Evolutionary conservation across 176 grass and related monocot species (phyloP), one percentile per base, ranked within the genome.

Genomic region (Aegilops bicornis): DNA sequence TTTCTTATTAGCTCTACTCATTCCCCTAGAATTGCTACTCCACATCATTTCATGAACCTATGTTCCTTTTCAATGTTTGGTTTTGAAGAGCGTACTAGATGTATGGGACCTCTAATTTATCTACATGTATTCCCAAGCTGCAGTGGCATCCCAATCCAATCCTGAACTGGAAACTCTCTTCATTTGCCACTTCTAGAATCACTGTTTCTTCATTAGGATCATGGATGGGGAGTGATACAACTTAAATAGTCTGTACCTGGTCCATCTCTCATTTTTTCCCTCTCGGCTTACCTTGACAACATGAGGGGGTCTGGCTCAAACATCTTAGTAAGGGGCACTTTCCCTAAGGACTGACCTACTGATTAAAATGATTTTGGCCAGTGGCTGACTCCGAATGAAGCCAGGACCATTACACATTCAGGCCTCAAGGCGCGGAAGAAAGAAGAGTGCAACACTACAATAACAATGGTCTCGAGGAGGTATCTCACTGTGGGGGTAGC

Each of bases 261-360:
- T 78, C 9, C 39, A 72, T 93, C 33, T 88, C 86, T 3, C 84
- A 88, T 73, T 66, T 88, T 90, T 73, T 86, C 79, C 58, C 88
- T 93, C 81, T 93, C 80, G 17, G 85, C 84, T 93, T 93, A 85
- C 63, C 48, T 93, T 5, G 91, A 83, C 56, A 69, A 78, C 14
- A 83, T 84, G 58, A 90, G 83, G 82, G 65, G 71, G 37, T 79
- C 48, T 62, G 82, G 82, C 50, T 93, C 73, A 83, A 88, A 79
- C 33, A 93, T 93, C 64, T 93, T 59, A 5, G 86, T 90, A 9
- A 93, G 82, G 80, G 88, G 29, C 48, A 84, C 63, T 90, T 93
- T 93, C 65, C 65, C 88, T 30, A 90, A 58, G 14, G 88, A 93
- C 20, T 93, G 91, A 52, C 80, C 77, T 40, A 39, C 43, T 60